A percentile compares a stretch with the other conserved stretches of the same genome.
phyloP scores from a whole-genome alignment of 768 basidiomycete species.

The Suillus bovinus region DNA sequence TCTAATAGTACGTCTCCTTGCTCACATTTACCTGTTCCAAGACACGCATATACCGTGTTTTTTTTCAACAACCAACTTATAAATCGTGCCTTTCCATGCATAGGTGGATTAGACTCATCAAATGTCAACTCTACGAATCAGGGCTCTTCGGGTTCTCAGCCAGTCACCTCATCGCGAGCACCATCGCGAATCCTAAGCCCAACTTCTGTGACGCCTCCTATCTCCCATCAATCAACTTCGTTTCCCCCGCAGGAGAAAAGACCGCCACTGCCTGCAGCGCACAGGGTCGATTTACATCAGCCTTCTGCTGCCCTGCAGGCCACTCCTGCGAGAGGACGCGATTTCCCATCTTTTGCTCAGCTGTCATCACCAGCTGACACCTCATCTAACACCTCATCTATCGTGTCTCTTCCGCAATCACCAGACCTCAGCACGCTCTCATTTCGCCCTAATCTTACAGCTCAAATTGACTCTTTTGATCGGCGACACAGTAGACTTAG shows the following conservation, averaged over 20 bases:
- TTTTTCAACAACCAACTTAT: background rate
- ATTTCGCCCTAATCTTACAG: conserved; percentile 10
- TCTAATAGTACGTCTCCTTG: background rate
- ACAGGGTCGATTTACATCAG: background rate
- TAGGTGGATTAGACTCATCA: background rate
- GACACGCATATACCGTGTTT: background rate
- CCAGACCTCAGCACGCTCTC: conserved; percentile 20
- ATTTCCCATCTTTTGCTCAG: conserved; percentile 20
- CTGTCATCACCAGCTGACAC: conserved; percentile 22
- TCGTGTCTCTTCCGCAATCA: conserved; percentile 17
- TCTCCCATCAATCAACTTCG: background rate
- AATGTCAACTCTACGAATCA: background rate
- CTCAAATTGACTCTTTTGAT: conserved; percentile 24
- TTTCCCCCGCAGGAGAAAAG: background rate
- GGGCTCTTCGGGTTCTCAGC: background rate
- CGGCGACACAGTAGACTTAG: conserved; percentile 7
- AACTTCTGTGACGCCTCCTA: background rate
- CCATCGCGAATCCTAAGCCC: background rate
- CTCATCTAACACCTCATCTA: conserved; percentile 16
- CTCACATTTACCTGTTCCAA: background rate
- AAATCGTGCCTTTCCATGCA: background rate
- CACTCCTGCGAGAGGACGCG: background rate
- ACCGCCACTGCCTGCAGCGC: background rate
- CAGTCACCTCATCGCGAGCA: background rate
- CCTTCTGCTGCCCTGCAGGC: background rate